These are phyloP conservation scores for Psilocybe subaeruginosa DNA, from an alignment of 768 basidiomycete species.

Conservation along the genomic window DNA sequence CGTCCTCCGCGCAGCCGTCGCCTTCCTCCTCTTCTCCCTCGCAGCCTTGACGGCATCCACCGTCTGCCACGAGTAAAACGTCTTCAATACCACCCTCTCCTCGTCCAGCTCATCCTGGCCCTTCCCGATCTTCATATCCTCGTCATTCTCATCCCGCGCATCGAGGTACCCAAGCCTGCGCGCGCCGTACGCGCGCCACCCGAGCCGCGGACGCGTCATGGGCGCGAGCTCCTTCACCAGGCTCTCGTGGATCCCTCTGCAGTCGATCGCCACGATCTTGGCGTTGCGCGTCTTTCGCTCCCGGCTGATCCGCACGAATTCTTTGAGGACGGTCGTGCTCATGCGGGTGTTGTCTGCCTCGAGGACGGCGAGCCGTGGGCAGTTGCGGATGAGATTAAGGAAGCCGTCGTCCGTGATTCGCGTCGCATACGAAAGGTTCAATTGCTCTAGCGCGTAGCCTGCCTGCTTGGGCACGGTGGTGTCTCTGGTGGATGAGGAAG, in stretches of 20 bases:
- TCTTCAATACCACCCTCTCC: constrained; percentile 73
- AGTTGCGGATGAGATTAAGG: constrained; percentile 62
- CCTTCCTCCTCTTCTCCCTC: constrained; percentile 69
- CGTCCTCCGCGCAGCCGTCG: constrained; percentile 40
- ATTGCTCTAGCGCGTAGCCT: constrained; percentile 72
- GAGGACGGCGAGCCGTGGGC: constrained; percentile 62
- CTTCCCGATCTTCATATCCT: constrained; percentile 69
- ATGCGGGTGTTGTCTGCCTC: constrained; percentile 86
- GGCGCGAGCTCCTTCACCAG: constrained; percentile 62
- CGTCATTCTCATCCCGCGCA: constrained; percentile 61
- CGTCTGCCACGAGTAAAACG: constrained; percentile 85
- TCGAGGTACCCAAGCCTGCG: constrained; percentile 74
- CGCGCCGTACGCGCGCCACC: constrained; percentile 78
- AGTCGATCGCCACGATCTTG: constrained; percentile 73
- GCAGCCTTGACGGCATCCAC: constrained; percentile 75
- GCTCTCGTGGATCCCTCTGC: constrained; percentile 67
- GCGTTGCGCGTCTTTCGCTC: constrained; percentile 53
- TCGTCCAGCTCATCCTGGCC: constrained; percentile 86
- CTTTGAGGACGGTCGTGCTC: constrained; percentile 56
- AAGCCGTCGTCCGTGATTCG: constrained; percentile 69
- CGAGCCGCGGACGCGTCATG: constrained; percentile 67
- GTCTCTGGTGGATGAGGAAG: background rate
- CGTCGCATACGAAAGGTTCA: constrained; percentile 70
- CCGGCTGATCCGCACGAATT: constrained; percentile 64
- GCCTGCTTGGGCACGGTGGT: constrained; percentile 34